Base-by-base conservation (phyloP, 768 basidiomycete genomes). In the Boletus insuetus region DNA sequence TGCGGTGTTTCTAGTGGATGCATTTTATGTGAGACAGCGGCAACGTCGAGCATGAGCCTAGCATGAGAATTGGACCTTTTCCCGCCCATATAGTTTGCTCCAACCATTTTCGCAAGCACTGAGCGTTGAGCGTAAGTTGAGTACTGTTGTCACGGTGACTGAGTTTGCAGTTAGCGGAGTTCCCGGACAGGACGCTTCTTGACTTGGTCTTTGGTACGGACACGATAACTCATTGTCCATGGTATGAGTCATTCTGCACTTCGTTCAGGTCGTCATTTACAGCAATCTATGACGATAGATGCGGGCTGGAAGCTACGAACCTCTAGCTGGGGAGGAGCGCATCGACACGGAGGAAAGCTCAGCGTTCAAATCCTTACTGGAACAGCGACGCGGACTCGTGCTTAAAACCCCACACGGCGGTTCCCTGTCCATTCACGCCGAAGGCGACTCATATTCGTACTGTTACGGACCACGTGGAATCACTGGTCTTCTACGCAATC, bases 61-160 rank as follows among this genome's bases (percentile, higher is more conserved):
- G 29, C 29, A 38, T 22, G 22, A 40, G 16, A 53, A 49, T 19
- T 69, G 35, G 46, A 84, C 86, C 84, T 77, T 72, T 81, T 85
- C 13, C 87, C 87, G 22, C 87, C 87, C 85, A 86, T 88, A 58
- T 88, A 89, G 61, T 89, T 89, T 31, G 85, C 87, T 7, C 87
- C 86, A 20, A 73, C 71, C 85, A 87, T 86, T 46, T 24, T 51
- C 20, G 43, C 22, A n/a, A 46, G 11, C 22, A 9, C 26, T 14
- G 4, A 19, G 35, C 6, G 17, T n/a, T 13, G 11, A 14, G 34
- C 6, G 34, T 35, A 14, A 24, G 1, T 24, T 24, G 24, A 24
- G 24, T 24, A 24, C 24, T 24, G 24, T 24, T 24, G 24, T 24
- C 24, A 24, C 24, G 5, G 24, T 24, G 24, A 6, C 24, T 24